Conservation (phyloP, 2,329 filamentous ascomycete genomes). For the Pyrenophora graminea region DNA sequence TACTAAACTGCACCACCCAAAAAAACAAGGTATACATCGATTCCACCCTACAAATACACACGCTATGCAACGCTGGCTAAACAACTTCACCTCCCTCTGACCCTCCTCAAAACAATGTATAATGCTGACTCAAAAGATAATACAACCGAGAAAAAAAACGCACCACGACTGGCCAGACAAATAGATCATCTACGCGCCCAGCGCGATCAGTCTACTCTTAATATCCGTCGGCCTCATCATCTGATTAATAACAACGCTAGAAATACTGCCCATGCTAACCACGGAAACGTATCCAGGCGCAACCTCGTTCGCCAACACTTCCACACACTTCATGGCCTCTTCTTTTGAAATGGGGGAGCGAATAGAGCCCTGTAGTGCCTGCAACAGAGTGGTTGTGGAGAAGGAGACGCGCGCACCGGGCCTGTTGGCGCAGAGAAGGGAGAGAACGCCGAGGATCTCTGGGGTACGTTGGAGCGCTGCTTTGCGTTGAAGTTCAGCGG, state of each 20-base stretch:
- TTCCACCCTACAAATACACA: neutral
- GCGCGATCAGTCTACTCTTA: conserved; percentile 35
- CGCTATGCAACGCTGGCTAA: too few relatives aligned
- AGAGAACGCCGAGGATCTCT: conserved; percentile 51
- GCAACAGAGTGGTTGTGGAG: conserved; percentile 49
- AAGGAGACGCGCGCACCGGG: conserved; percentile 49
- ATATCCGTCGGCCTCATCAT: conserved; percentile 41
- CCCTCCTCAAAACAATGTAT: neutral
- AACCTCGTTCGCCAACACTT: conserved; percentile 51
- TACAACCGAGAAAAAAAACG: neutral
- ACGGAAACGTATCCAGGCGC: conserved; percentile 50
- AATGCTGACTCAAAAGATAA: neutral
- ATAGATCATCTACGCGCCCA: conserved; percentile 24
- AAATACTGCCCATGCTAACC: conserved; percentile 46
- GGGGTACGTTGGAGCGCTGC: conserved; percentile 54
- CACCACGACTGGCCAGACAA: neutral
- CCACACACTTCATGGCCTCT: conserved; percentile 50
- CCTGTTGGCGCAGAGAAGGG: conserved; percentile 47
- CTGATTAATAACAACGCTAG: conserved; percentile 51
- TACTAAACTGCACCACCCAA: too few relatives aligned
- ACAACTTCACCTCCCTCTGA: neutral
- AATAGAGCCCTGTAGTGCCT: conserved; percentile 52
- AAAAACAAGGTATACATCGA: too few relatives aligned
- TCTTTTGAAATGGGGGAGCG: conserved; percentile 52
- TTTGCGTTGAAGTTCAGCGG: conserved; percentile 50